Evolutionary conservation across 2,329 filamentous ascomycete genomes (phyloP), one percentile per base, ranked within the genome.

Genomic region (Didymosphaeria variabile): DNA sequence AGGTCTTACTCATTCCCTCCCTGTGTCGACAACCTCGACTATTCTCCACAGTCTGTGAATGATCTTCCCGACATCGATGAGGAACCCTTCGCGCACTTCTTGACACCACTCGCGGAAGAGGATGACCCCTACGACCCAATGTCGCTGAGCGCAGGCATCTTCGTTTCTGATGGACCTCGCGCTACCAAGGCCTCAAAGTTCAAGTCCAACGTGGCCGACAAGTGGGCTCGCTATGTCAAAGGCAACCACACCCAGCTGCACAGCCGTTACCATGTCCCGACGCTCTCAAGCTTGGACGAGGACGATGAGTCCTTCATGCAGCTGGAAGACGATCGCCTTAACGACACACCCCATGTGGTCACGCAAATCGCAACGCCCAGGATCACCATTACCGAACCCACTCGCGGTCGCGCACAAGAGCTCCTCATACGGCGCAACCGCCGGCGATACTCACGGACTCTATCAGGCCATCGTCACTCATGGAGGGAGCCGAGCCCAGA

Each of bases 11-110:
- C 76, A 0, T 78, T 70, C 59, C 76, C 75, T 53, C 76, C 76
- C 29, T 75, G 70, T 64, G 63, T 77, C 55, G 69, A 77, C 47
- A 69, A 56, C 51, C 59, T 71, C 52, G 70, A 72, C 38, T 66
- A 69, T 52, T 67, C 63, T 49, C 31, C 67, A 7, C 34, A 59
- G 2, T 56, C 67, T 9, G 57, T 65, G 9, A 34, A 52, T 13
- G 61, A 70, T 12, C 76, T 79, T 2, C 76, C 75, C 15, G 76
- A 80, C 58, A 80, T 80, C 58, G 79, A 81, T 59, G 78, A 81
- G 45, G 77, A 81, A 45, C 79, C 79, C 7, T 80, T 80, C 60
- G 74, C 78, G 34, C 79, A 81, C 70, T 81, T 81, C 71, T 71
- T 81, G 21, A 77, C 74, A 8, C 79, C 79, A 1, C 69, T 81